Percentiles rank a stretch among this genome's conserved stretches.
phyloP scores from a whole-genome alignment of 768 basidiomycete genomes.

The Pulveroboletus sp. region DNA sequence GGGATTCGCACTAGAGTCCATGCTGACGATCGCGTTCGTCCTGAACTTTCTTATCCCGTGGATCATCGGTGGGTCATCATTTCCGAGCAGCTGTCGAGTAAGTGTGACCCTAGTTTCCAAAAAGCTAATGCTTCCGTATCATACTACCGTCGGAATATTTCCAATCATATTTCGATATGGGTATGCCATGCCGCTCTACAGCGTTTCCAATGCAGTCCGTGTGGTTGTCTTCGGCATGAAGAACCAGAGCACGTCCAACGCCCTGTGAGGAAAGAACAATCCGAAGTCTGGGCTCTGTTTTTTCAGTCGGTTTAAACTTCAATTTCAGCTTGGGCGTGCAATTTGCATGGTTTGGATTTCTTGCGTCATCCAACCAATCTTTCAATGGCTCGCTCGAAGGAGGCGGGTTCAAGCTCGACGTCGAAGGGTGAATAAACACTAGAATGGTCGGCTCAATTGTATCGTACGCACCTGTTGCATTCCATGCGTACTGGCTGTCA shows the following conservation, averaged over 20 bases:
- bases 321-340: slow-evolving; percentile 62
- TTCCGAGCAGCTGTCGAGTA: not conserved
- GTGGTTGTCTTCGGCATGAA: slow-evolving; percentile 65
- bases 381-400: slow-evolving; percentile 43
- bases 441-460: not conserved
- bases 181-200: slow-evolving; percentile 71
- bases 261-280: not conserved
- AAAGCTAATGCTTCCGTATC: slow-evolving; percentile 58
- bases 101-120: not conserved
- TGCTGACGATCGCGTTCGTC: slow-evolving; percentile 51
- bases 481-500: not conserved
- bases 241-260: slow-evolving; percentile 46
- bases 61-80: slow-evolving; percentile 51
- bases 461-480: not conserved
- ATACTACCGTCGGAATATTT: slow-evolving; percentile 53
- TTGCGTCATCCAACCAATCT: slow-evolving; percentile 47
- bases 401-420: slow-evolving; percentile 23
- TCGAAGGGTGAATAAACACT: slow-evolving; percentile 4
- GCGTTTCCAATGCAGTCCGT: slow-evolving; percentile 58
- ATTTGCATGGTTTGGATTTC: slow-evolving; percentile 56
- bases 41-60: slow-evolving; percentile 62
- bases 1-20: slow-evolving; percentile 59
- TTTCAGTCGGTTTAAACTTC: slow-evolving; percentile 59
- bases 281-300: not conserved
- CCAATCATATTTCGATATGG: slow-evolving; percentile 64